Evolutionary conservation across 495 filamentous ascomycete species (phyloP).

Genomic region (Hyphodiscus hymeniophilus): DNA sequence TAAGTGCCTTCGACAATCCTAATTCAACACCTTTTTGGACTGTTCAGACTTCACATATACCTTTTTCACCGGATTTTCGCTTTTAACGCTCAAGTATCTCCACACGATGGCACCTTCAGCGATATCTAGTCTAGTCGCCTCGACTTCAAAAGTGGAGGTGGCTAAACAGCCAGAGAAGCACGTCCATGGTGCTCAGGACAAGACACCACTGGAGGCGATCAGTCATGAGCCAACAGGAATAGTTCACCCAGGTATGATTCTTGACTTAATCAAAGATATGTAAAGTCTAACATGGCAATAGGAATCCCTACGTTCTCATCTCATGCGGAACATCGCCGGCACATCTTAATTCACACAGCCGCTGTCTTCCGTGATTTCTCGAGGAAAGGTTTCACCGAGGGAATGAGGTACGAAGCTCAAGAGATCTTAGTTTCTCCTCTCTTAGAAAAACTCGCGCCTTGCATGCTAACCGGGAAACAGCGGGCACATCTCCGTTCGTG

Average conservation of each 20-base stretch:
- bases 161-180: conserved; percentile 7
- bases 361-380: conserved; percentile 46
- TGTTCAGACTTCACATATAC: too few relatives aligned
- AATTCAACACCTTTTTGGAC: too few relatives aligned
- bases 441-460: too few relatives aligned
- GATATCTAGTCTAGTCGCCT: conserved; percentile 2
- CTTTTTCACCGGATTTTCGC: too few relatives aligned
- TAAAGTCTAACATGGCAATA: too few relatives aligned
- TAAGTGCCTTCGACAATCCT: too few relatives aligned
- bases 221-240: conserved; percentile 22
- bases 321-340: conserved; percentile 28
- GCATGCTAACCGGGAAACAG: conserved; percentile 3
- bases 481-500: conserved; percentile 58
- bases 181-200: conserved; percentile 18
- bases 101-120: conserved; percentile 21
- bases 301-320: conserved; percentile 40
- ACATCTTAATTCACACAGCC: conserved; percentile 41
- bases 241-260: conserved; percentile 10
- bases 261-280: too few relatives aligned
- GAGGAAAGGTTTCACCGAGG: conserved; percentile 52
- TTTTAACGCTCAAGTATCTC: too few relatives aligned
- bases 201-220: conserved; percentile 25
- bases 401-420: conserved; percentile 29
- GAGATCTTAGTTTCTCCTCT: too few relatives aligned
- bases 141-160: conserved; percentile 9